phyloP scores from a whole-genome alignment of 345 rosid genomes.

The Schrenkiella parvula region DNA sequence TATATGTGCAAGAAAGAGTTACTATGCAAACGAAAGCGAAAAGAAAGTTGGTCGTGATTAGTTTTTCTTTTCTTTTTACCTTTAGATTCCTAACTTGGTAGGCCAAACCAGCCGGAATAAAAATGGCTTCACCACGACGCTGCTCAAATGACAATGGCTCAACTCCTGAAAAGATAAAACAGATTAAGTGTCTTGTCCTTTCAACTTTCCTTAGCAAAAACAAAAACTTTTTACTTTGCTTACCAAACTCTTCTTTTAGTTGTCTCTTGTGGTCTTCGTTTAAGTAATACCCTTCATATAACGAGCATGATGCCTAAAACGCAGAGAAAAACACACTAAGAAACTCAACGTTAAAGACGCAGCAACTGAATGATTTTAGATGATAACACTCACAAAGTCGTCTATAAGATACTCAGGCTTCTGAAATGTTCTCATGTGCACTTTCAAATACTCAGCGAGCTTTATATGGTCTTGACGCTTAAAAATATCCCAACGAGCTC shows the following conservation, averaged over 20 bases:
- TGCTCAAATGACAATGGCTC: slow-evolving; percentile 3
- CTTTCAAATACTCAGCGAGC: not conserved
- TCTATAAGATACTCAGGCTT: not conserved
- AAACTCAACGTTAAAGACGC: not conserved
- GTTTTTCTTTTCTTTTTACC: not conserved
- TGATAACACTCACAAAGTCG: slow-evolving; percentile 7
- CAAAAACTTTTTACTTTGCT: not conserved
- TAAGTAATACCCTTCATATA: not conserved
- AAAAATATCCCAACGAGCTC: slow-evolving; percentile 11
- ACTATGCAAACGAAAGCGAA: not conserved
- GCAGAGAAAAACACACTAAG: not conserved
- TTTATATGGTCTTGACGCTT: not conserved
- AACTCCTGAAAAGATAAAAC: not conserved
- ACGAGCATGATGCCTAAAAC: not conserved
- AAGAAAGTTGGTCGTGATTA: not conserved
- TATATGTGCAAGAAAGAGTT: not conserved
- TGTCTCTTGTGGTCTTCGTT: slow-evolving; percentile 8
- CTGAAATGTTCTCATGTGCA: not conserved
- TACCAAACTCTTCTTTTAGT: slow-evolving; percentile 7
- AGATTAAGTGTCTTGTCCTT: not conserved
- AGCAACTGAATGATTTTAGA: not conserved
- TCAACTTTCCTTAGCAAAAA: not conserved
- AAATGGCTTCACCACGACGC: not conserved
- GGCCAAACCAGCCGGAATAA: not conserved
- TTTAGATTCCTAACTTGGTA: not conserved